phyloP scores from a whole-genome alignment of 2,329 filamentous ascomycete genomes.

The Alternaria rosae region DNA sequence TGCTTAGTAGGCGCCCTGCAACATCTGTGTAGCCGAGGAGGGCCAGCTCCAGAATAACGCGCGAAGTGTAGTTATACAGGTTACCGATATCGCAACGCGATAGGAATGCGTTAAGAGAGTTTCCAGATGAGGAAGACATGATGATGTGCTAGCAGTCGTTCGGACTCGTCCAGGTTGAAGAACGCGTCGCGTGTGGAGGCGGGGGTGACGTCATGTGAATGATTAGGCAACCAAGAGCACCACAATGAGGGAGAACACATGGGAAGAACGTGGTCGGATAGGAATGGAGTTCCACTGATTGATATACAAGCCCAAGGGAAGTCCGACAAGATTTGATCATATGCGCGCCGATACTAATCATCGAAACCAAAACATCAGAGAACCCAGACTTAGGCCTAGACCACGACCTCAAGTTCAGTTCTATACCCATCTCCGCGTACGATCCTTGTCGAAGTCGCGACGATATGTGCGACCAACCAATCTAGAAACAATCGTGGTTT shows the following conservation, averaged over 20 bases:
- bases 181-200: background rate
- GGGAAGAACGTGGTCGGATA: accelerated
- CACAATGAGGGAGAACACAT: background rate
- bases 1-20: background rate
- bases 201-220: background rate
- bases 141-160: no score
- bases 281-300: no score
- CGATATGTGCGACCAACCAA: background rate
- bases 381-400: background rate
- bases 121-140: background rate
- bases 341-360: accelerated
- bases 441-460: background rate
- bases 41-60: background rate
- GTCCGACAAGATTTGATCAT: background rate
- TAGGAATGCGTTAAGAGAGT: background rate
- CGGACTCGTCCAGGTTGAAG: no score
- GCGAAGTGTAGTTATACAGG: background rate
- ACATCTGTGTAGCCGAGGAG: background rate
- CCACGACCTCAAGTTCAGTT: background rate
- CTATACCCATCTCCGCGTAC: no score
- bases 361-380: background rate
- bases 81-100: background rate
- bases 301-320: no score
- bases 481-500: background rate
- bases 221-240: background rate